Conservation (phyloP, 2,329 filamentous ascomycete species). For the Hypoxylon sp. region DNA sequence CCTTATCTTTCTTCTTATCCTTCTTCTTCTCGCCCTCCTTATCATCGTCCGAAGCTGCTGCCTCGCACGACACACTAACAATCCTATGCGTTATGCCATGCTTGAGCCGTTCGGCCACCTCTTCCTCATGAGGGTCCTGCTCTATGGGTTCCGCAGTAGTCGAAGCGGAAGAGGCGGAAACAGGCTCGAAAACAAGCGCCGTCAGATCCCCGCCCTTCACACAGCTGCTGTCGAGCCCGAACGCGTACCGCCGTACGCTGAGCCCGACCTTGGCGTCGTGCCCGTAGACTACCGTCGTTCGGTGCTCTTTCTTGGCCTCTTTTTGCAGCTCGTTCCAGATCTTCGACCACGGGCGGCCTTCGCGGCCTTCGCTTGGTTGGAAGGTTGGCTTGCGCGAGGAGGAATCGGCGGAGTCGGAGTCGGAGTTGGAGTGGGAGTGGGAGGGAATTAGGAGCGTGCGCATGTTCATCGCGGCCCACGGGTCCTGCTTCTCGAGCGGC, state of each 20-base stretch:
- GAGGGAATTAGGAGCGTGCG: conserved; percentile 69
- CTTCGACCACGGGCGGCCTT: conserved; percentile 77
- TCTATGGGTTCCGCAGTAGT: not conserved
- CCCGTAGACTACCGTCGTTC: conserved; percentile 83
- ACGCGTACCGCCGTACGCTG: conserved; percentile 73
- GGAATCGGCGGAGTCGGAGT: not conserved
- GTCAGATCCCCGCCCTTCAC: conserved; percentile 81
- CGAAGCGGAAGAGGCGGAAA: not conserved
- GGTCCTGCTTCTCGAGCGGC: conserved; percentile 77
- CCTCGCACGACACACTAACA: conserved; percentile 45
- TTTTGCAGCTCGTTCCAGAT: conserved; percentile 69
- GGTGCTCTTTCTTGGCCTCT: not conserved
- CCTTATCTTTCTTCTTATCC: conserved; percentile 14
- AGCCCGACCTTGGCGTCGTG: conserved; percentile 85
- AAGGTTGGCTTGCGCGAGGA: conserved; percentile 1
- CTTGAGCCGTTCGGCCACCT: not conserved
- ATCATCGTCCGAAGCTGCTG: conserved; percentile 8
- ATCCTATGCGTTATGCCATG: conserved; percentile 42
- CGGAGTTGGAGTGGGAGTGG: not conserved
- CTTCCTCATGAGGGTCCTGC: conserved; percentile 19
- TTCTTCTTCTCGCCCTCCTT: conserved; percentile 31
- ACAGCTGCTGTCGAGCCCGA: conserved; percentile 89
- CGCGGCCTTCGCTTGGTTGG: conserved; percentile 60
- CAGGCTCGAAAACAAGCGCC: conserved; percentile 79
- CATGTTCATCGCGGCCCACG: conserved; percentile 93